Conservation (phyloP, 164 flowering plant genomes). For the Buxus sempervirens region DNA sequence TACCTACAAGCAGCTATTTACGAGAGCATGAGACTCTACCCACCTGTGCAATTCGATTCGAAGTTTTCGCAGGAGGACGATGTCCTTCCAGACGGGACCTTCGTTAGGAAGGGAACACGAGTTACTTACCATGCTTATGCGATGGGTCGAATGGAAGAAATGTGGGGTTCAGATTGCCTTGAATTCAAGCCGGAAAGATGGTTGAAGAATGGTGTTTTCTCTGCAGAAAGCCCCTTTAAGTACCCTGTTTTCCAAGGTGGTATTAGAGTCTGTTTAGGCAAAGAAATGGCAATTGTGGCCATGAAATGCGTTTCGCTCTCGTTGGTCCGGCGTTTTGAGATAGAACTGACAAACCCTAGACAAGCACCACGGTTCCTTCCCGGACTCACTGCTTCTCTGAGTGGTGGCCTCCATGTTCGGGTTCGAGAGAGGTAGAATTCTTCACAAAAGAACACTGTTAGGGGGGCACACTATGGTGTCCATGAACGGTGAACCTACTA, state of each 20-base stretch:
- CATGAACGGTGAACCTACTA: too few species aligned
- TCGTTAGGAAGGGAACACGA: conserved; percentile 50
- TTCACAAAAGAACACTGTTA: neutral
- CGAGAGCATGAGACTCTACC: conserved; percentile 70
- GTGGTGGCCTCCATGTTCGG: conserved; percentile 59
- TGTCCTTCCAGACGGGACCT: conserved; percentile 67
- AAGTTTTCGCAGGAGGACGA: conserved; percentile 59
- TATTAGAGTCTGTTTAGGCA: conserved; percentile 58
- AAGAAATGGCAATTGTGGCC: conserved; percentile 58
- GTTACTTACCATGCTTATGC: conserved; percentile 91
- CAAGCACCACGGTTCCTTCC: conserved; percentile 40
- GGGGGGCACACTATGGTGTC: too few species aligned
- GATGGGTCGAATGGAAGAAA: conserved; percentile 81
- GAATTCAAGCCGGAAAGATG: conserved; percentile 83
- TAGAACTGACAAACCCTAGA: conserved; percentile 22
- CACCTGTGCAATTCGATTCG: conserved; percentile 88
- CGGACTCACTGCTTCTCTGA: conserved; percentile 63
- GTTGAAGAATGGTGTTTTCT: conserved; percentile 53
- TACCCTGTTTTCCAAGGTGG: conserved; percentile 86
- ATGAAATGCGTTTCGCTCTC: conserved; percentile 50
- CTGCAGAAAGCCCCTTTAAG: conserved; percentile 41
- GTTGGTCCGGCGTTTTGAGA: conserved; percentile 42
- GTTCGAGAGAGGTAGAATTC: conserved; percentile 19
- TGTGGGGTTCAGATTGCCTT: conserved; percentile 71
- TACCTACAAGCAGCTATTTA: conserved; percentile 64